Conservation (phyloP, 768 basidiomycete genomes). For the Calvatia gigantea region DNA sequence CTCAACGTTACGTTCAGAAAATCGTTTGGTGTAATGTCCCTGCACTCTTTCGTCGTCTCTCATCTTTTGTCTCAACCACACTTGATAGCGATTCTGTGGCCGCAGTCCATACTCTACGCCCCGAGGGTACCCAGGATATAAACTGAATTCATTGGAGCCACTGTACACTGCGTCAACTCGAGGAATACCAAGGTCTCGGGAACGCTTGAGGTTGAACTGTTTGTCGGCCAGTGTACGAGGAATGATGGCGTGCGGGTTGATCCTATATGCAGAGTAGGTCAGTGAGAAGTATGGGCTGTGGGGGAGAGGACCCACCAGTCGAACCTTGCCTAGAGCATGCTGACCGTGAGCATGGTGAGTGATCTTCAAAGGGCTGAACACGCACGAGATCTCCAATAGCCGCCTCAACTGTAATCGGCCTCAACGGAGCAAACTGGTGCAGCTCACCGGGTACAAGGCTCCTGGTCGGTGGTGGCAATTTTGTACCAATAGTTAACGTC, state of each 20-base stretch:
- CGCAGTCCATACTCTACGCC: conserved; percentile 36
- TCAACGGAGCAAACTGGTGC: conserved; percentile 61
- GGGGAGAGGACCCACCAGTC: conserved; percentile 50
- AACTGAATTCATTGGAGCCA: conserved; percentile 11
- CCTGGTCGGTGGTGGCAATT: conserved; percentile 40
- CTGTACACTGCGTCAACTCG: conserved; percentile 36
- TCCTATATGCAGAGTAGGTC: conserved; percentile 33
- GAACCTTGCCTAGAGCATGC: conserved; percentile 53
- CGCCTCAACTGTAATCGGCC: conserved; percentile 55
- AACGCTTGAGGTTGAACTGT: conserved; percentile 23
- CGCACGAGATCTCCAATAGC: conserved; percentile 70
- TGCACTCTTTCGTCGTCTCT: conserved; percentile 31
- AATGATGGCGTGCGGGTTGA: conserved; percentile 48
- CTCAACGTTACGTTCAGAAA: conserved; percentile 41
- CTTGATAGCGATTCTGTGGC: conserved; percentile 47
- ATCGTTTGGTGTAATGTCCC: conserved; percentile 56
- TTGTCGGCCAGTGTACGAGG: conserved; percentile 21
- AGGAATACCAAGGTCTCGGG: conserved; percentile 36
- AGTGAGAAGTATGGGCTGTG: background rate
- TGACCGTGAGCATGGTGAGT: too few species aligned
- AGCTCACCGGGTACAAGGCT: conserved; percentile 30
- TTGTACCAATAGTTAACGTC: conserved; percentile 41
- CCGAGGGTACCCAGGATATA: conserved; percentile 43
- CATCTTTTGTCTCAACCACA: conserved; percentile 27
- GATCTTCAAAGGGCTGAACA: conserved; percentile 17